phyloP scores from a whole-genome alignment of 768 basidiomycete genomes.

The Tubosaeta sp. region DNA sequence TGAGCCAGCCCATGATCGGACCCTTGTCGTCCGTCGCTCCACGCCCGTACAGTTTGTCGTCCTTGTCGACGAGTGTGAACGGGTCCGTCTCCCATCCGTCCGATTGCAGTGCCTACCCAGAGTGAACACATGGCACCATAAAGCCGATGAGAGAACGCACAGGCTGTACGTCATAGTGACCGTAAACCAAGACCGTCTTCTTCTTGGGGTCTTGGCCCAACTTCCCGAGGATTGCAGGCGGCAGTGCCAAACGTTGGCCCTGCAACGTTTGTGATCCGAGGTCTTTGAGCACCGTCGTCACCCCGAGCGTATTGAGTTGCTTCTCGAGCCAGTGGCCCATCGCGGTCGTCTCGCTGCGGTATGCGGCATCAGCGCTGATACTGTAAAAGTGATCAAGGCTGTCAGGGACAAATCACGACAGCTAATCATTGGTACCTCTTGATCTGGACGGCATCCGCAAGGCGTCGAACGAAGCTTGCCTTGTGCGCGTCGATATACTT shows the following conservation, averaged over 20 bases:
- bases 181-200: constrained; percentile 92
- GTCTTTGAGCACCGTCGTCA: constrained; percentile 66
- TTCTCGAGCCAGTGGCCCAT: constrained; percentile 84
- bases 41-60: constrained; percentile 71
- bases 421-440: constrained; percentile 47
- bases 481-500: constrained; percentile 66
- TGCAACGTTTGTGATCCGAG: constrained; percentile 75
- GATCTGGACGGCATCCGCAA: constrained; percentile 79
- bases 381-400: constrained; percentile 30
- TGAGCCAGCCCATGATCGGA: constrained; percentile 83
- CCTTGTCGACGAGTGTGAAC: constrained; percentile 59
- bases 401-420: not conserved
- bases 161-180: constrained; percentile 95
- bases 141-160: constrained; percentile 35
- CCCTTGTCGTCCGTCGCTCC: constrained; percentile 92
- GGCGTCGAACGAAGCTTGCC: constrained; percentile 69
- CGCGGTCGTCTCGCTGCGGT: constrained; percentile 69
- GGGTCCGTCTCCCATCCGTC: constrained; percentile 92
- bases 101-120: constrained; percentile 34
- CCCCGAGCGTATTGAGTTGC: constrained; percentile 74
- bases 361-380: constrained; percentile 65
- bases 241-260: constrained; percentile 68
- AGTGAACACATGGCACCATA: not conserved
- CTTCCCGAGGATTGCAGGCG: constrained; percentile 78
- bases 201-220: constrained; percentile 83